Percentiles rank a stretch among this genome's conserved stretches.
These are phyloP conservation scores for Oemleria cerasiformis DNA, from an alignment of 306 rosid species.

Conservation along the genomic window DNA sequence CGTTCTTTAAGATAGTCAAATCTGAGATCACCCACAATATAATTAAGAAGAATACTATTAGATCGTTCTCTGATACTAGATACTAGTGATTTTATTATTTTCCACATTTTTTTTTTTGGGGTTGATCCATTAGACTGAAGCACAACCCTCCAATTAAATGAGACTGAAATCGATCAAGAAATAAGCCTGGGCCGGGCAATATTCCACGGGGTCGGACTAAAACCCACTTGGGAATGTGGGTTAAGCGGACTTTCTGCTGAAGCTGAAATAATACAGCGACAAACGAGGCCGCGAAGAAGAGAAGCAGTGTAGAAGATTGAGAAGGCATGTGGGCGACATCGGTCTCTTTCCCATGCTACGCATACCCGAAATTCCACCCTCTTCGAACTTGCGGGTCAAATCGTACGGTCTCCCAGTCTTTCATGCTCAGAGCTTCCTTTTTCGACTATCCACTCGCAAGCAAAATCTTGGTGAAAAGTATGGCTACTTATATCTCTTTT, in stretches of 20 bases:
- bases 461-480: conserved; percentile 70
- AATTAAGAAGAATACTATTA: no score
- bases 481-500: background rate
- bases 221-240: background rate
- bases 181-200: no score
- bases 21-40: no score
- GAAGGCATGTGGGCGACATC: conserved; percentile 4
- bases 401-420: conserved; percentile 10
- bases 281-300: background rate
- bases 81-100: no score
- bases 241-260: background rate
- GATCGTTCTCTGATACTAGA: no score
- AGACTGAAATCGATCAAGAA: no score
- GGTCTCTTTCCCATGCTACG: conserved; percentile 33
- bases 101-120: no score
- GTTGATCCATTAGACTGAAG: no score
- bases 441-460: conserved; percentile 72
- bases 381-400: background rate
- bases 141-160: no score
- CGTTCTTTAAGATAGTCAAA: no score
- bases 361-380: conserved; percentile 13
- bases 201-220: background rate
- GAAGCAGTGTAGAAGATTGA: background rate
- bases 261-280: background rate
- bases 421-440: conserved; percentile 52